Conservation (phyloP, 208 protist genomes). For the Leishmania arabica region DNA sequence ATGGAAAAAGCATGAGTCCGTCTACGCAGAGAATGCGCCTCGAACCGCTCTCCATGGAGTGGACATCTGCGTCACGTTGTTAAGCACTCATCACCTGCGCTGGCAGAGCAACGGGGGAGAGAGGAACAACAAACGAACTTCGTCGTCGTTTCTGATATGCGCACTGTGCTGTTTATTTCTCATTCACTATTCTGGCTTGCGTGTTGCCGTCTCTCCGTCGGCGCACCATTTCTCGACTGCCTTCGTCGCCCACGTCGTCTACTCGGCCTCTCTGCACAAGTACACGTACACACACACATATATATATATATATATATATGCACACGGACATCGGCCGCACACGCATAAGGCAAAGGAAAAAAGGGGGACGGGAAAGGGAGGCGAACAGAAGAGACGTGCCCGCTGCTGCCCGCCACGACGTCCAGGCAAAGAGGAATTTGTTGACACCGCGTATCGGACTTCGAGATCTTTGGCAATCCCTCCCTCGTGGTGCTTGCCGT, state of each 20-base stretch:
- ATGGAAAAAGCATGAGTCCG: background rate
- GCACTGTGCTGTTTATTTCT: background rate
- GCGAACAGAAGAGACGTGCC: background rate
- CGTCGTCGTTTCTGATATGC: background rate
- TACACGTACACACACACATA: no score
- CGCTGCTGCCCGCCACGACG: background rate
- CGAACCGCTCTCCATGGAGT: background rate
- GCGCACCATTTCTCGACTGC: background rate
- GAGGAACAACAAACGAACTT: background rate
- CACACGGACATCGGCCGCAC: background rate
- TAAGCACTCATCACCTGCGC: background rate
- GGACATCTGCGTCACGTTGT: background rate
- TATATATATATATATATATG: no score
- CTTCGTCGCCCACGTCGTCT: background rate
- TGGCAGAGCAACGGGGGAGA: background rate
- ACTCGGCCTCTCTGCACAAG: background rate
- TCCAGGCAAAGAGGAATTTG: background rate
- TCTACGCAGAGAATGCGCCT: background rate
- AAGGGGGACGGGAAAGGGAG: background rate
- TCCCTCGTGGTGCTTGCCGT: background rate
- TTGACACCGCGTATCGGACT: background rate
- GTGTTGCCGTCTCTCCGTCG: background rate
- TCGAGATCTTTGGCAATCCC: background rate
- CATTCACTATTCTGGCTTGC: background rate
- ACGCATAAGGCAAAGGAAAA: background rate